Evolutionary conservation across 1,139 yeast genomes (phyloP), one percentile per base, ranked within the genome.

Genomic region (Sugiyamaella castrensis): DNA sequence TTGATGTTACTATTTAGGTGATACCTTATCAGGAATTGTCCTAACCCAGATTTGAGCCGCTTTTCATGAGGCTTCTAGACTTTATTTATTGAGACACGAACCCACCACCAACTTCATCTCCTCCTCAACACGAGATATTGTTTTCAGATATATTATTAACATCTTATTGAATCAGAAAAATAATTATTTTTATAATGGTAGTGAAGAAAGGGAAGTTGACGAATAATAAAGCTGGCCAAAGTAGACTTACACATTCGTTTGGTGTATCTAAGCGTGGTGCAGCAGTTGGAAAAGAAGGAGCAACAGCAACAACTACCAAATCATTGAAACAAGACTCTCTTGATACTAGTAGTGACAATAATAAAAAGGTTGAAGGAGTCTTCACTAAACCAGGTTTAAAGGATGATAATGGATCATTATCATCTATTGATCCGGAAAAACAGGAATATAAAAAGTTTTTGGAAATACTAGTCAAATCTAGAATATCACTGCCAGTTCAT

Each of bases 401-500:
- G 8, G 13, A 29, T 19, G 8, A 15, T 39, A 31, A 46, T 13
- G 13, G 33, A 19, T 16, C 30, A 31, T 13, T 41, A 39, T 26
- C 47, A 12, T 7, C 35, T 1, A 37, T 48, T 32, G 46, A 48
- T 7, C 12, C 31, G 28, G 48, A 42, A 11, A 33, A 43, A 31
- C 31, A 26, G 8, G 37, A 40, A 24, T 48, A 47, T 15, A 27
- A 38, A 36, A 26, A 30, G n/a, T 40, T 38, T 15, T 37, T 53
- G n/a, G 34, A 42, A 16, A 47, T 49, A 8, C 28, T 52, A 39
- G 43, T 50, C 9, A 52, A 42, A n/a, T 19, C 32, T 13, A 40
- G 52, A 10, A 53, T 45, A 33, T 37, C 55, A 2, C 32, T 24
- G 3, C 52, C 54, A n/a, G 53, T 65, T n/a, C 72, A 69, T 49